Evolutionary conservation across 345 rosid species (phyloP).

Genomic region (Brassica rapa): DNA sequence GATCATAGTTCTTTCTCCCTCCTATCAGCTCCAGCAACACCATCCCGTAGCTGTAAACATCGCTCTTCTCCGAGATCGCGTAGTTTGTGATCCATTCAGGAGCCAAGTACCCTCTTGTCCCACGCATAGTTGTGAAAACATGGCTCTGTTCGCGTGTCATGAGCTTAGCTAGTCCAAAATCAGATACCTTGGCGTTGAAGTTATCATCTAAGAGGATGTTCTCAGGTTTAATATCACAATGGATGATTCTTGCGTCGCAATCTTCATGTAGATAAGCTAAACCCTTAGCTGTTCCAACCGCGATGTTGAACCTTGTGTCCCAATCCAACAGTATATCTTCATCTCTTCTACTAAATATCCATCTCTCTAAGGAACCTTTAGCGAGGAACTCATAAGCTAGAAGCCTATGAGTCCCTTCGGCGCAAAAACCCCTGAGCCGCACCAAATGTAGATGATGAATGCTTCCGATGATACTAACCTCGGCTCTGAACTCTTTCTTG

Average conservation of each 20-base stretch:
- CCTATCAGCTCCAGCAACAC: constrained; percentile 80
- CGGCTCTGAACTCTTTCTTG: constrained; percentile 92
- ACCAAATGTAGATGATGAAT: constrained; percentile 93
- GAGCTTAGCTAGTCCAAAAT: constrained; percentile 88
- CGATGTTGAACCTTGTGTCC: constrained; percentile 76
- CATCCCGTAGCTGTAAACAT: constrained; percentile 92
- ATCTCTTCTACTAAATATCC: constrained; percentile 70
- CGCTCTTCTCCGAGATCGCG: constrained; percentile 93
- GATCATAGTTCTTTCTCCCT: constrained; percentile 80
- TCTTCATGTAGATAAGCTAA: constrained; percentile 91
- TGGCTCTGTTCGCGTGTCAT: constrained; percentile 94
- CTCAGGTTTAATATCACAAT: constrained; percentile 94
- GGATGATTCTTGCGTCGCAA: constrained; percentile 78
- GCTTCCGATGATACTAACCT: constrained; percentile 88
- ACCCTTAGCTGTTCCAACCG: constrained; percentile 86
- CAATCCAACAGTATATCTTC: constrained; percentile 59
- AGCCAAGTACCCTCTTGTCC: constrained; percentile 93
- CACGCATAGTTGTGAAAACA: constrained; percentile 84
- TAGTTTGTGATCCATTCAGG: constrained; percentile 96
- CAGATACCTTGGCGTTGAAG: constrained; percentile 86
- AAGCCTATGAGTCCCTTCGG: constrained; percentile 80
- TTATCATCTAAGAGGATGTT: constrained; percentile 81
- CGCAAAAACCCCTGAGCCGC: constrained; percentile 81
- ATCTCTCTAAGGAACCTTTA: constrained; percentile 79
- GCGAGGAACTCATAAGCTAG: constrained; percentile 88